Evolutionary conservation across 352 stramenopile genomes (phyloP), one percentile per base, ranked within the genome.

Genomic region (Blastocystis sp.): DNA sequence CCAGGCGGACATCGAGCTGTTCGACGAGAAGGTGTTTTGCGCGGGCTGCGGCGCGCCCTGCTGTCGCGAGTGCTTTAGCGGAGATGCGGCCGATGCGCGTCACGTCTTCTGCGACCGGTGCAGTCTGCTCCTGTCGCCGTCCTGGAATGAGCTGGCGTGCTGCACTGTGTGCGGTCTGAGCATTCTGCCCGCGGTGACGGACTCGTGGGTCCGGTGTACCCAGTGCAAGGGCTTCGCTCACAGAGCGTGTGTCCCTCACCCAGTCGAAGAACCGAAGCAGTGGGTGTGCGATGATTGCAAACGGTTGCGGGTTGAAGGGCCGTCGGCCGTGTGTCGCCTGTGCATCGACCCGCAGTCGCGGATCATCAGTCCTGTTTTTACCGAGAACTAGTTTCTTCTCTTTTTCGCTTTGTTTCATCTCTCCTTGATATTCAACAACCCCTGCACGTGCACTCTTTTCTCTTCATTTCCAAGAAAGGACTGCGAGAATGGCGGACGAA

Each of bases 151-250:
- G 17, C 28, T 84, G 24, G 21, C 4, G 17, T 4, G 28, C 1
- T 84, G 74, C n/a, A 52, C 66, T 84, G 57, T 40, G 40, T 84
- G 74, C 66, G 74, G 74, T 69, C n/a, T 84, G 19, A 28, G 28
- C 14, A 52, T 84, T 52, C 0, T 69, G 10, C 64, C 34, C 21
- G 21, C 64, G 7, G 34, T 52, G 21, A 7, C 6, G 1, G n/a
- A 76, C 3, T 76, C 34, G 21, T 76, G 66, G 66, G 7, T 57
- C 48, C 48, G 66, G 10, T 76, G 74, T 84, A 42, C 28, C 21
- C 38, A 43, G 3, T 84, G 74, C 38, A 10, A 11, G 1, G 74
- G 74, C 14, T 43, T 57, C 9, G 57, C 43, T 0, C 74, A 84
- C 45, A 14, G 21, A 21, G 4, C 21, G 19, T 84, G 74, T 52